Percentiles rank a stretch among this genome's conserved stretches.
These are phyloP conservation scores for Sporisorium sorghi DNA, from an alignment of 1,284 basidiomycete species.

Conservation along the genomic window DNA sequence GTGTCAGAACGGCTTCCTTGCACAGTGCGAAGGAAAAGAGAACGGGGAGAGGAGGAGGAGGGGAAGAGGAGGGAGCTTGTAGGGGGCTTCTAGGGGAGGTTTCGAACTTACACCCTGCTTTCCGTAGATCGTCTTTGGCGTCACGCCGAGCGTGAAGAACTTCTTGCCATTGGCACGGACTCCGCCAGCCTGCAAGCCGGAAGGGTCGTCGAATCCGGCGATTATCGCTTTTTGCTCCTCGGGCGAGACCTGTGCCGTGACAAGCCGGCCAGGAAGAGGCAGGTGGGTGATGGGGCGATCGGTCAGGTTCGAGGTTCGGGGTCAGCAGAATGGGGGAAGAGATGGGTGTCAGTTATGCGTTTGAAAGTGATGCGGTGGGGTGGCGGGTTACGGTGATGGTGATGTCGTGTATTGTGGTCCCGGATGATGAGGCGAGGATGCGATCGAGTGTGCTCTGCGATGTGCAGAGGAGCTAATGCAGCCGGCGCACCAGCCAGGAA, in stretches of 20 bases:
- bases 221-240: conserved; percentile 81
- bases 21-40: too few relatives aligned
- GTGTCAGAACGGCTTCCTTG: too few relatives aligned
- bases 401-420: too few relatives aligned
- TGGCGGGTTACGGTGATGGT: too few relatives aligned
- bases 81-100: not conserved
- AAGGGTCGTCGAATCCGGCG: conserved; percentile 73
- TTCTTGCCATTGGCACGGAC: conserved; percentile 81
- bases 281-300: too few relatives aligned
- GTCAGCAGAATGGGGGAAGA: not conserved
- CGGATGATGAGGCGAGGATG: not conserved
- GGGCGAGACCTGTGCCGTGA: conserved; percentile 80
- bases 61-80: not conserved
- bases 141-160: conserved; percentile 80
- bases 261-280: too few relatives aligned
- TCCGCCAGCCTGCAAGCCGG: conserved; percentile 73
- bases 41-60: not conserved
- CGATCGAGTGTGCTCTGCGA: not conserved
- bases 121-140: conserved; percentile 78
- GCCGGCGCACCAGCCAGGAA: too few relatives aligned
- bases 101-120: conserved; percentile 81
- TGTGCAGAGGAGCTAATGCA: too few relatives aligned
- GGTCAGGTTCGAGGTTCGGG: too few relatives aligned
- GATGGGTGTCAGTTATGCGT: too few relatives aligned
- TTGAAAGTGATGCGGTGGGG: too few relatives aligned